Evolutionary conservation across 441 rosid genomes (phyloP).

Genomic region (Jatropha multifida): DNA sequence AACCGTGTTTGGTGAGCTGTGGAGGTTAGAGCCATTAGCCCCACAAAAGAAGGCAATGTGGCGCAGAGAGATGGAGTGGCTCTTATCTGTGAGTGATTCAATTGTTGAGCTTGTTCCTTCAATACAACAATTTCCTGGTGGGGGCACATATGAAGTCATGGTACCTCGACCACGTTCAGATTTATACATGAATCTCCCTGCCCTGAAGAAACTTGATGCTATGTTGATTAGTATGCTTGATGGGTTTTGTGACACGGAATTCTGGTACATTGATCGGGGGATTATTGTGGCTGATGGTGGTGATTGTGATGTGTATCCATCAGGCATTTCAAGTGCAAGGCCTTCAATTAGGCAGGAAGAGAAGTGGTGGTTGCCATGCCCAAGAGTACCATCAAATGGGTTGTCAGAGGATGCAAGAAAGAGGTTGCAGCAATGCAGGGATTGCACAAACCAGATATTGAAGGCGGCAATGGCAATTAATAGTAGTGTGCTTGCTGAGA

Average conservation of each 20-base stretch:
- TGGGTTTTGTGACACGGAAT: conserved; percentile 65
- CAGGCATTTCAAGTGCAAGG: conserved; percentile 51
- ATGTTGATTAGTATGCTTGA: conserved; percentile 83
- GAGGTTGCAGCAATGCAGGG: conserved; percentile 80
- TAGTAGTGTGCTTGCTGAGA: conserved; percentile 80
- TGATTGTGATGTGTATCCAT: conserved; percentile 44
- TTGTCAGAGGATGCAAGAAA: conserved; percentile 77
- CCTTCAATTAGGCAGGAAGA: conserved; percentile 93
- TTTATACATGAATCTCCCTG: conserved; percentile 82
- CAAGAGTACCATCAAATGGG: conserved; percentile 75
- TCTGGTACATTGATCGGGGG: conserved; percentile 94
- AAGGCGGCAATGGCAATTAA: conserved; percentile 99
- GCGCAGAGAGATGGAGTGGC: conserved; percentile 93
- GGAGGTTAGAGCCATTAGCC: conserved; percentile 94
- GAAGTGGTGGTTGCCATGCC: conserved; percentile 99
- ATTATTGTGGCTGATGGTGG: conserved; percentile 61
- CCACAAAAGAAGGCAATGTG: conserved; percentile 91
- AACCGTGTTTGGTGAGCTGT: conserved; percentile 90
- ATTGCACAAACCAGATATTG: conserved; percentile 86
- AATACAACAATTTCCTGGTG: conserved; percentile 87
- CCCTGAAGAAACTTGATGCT: conserved; percentile 93
- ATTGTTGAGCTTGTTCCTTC: conserved; percentile 98
- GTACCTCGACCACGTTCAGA: conserved; percentile 82
- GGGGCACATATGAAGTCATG: conserved; percentile 96
- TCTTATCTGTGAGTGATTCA: conserved; percentile 81